phyloP scores from a whole-genome alignment of 1,284 basidiomycete species.

The Ustilago trichophora region DNA sequence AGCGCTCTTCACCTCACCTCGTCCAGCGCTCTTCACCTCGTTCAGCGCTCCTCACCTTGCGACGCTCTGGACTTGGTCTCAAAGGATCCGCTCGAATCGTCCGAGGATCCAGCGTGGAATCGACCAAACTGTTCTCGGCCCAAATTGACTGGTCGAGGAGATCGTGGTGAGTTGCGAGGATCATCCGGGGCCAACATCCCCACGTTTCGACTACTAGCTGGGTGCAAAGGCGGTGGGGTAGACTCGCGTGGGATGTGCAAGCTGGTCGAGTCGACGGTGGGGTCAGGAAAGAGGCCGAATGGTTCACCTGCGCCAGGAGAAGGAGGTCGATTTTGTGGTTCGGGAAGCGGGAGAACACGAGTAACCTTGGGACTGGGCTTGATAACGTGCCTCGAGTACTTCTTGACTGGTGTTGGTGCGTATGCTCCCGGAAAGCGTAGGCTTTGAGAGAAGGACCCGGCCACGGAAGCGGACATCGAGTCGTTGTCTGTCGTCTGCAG shows the following conservation, averaged over 20 bases:
- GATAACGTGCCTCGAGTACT: conserved; percentile 40
- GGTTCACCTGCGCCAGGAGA: too few relatives aligned
- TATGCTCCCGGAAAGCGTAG: conserved; percentile 33
- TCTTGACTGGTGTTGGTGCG: conserved; percentile 14
- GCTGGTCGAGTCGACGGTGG: not conserved
- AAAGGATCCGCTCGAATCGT: conserved; percentile 5
- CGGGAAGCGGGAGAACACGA: too few relatives aligned
- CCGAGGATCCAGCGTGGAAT: conserved; percentile 9
- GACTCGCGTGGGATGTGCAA: conserved; percentile 25
- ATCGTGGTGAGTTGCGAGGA: conserved; percentile 24
- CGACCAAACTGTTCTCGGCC: conserved; percentile 8
- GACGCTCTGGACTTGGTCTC: too few relatives aligned
- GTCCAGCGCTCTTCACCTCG: too few relatives aligned
- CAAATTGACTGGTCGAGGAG: conserved; percentile 17
- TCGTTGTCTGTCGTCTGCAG: too few relatives aligned
- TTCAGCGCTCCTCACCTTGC: too few relatives aligned
- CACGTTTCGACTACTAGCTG: too few relatives aligned
- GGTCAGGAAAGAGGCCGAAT: too few relatives aligned
- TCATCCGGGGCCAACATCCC: too few relatives aligned
- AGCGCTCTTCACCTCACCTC: too few relatives aligned
- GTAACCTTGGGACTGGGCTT: conserved; percentile 18
- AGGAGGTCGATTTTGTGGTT: too few relatives aligned
- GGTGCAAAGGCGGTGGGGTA: conserved; percentile 20
- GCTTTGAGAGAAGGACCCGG: conserved; percentile 27
- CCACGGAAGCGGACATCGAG: conserved; percentile 11